A percentile compares a stretch with the other conserved stretches of the same genome.
These are phyloP conservation scores for Phytophthora cryptogea DNA, from an alignment of 352 stramenopile species.

Conservation along the genomic window DNA sequence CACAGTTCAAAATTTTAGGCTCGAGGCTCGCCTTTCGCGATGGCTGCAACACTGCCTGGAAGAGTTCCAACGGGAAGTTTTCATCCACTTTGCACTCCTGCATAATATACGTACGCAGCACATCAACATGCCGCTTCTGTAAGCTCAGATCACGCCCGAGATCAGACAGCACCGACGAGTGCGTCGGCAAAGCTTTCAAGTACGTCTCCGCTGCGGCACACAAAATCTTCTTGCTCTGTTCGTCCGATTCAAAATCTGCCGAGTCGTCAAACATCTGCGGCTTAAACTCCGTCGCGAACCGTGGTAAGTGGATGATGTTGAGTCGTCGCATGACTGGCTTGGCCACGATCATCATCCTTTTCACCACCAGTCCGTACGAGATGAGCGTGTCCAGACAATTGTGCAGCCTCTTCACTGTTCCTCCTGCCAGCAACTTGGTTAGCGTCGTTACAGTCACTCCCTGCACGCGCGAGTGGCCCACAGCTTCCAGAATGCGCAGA, in stretches of 20 bases:
- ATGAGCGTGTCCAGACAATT: constrained; percentile 79
- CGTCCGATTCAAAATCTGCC: constrained; percentile 82
- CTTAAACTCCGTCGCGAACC: constrained; percentile 62
- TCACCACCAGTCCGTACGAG: constrained; percentile 79
- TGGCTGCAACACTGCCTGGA: constrained; percentile 73
- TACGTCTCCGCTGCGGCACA: constrained; percentile 60
- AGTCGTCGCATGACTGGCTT: constrained; percentile 61
- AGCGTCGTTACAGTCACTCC: constrained; percentile 67
- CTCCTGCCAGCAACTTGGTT: constrained; percentile 31
- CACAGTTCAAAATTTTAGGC: constrained; percentile 81
- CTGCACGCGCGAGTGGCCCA: constrained; percentile 50
- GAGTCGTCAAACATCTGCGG: constrained; percentile 72
- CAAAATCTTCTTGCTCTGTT: constrained; percentile 75
- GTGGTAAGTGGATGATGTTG: constrained; percentile 82
- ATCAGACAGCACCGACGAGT: constrained; percentile 73
- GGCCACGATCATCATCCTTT: constrained; percentile 82
- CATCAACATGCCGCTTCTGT: constrained; percentile 71
- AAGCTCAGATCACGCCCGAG: constrained; percentile 68
- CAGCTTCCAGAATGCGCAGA: constrained; percentile 64
- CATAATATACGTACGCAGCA: constrained; percentile 66
- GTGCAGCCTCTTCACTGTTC: constrained; percentile 75
- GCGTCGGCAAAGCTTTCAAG: constrained; percentile 56
- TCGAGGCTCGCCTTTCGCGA: constrained; percentile 55
- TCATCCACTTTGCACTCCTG: constrained; percentile 72
- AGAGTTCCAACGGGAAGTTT: constrained; percentile 65